Evolutionary conservation across 768 basidiomycete species (phyloP).

Genomic region (Serendipita indica): DNA sequence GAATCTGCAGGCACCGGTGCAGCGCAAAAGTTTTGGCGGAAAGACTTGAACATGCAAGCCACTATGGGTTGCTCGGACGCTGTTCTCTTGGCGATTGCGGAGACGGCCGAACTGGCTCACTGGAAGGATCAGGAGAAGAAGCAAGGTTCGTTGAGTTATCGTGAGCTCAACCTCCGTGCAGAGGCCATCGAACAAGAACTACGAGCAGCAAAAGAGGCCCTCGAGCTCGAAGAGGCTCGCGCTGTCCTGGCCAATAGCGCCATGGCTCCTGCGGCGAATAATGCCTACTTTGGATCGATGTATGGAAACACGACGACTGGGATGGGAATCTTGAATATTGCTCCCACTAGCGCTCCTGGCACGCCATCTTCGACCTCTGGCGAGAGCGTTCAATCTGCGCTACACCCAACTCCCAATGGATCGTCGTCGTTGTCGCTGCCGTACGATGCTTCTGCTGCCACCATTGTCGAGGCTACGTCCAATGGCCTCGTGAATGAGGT

Average conservation of each 20-base stretch:
- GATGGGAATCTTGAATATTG: not conserved
- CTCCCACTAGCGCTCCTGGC: not conserved
- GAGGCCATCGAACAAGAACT: slow-evolving; percentile 55
- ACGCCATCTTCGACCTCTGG: slow-evolving; percentile 1
- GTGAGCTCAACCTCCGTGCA: slow-evolving; percentile 61
- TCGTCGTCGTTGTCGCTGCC: not conserved
- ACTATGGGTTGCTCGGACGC: slow-evolving; percentile 70
- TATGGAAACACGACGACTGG: not conserved
- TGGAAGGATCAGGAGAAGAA: slow-evolving; percentile 57
- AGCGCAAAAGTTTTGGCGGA: slow-evolving; percentile 19
- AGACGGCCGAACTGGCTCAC: slow-evolving; percentile 52
- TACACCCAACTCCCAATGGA: not conserved
- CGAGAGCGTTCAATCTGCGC: not conserved
- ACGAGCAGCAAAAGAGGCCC: slow-evolving; percentile 22
- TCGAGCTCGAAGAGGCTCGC: not conserved
- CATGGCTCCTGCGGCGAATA: not conserved
- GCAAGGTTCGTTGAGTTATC: slow-evolving; percentile 53
- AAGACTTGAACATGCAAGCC: slow-evolving; percentile 43
- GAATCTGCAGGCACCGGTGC: slow-evolving; percentile 36
- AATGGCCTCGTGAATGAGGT: not conserved
- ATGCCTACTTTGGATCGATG: not conserved
- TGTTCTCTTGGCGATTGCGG: slow-evolving; percentile 58
- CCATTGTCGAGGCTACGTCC: not conserved
- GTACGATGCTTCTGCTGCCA: not conserved
- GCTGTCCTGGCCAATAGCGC: not conserved